These are phyloP conservation scores for Nosema granulosis DNA, from an alignment of 371 early-diverging fungal species.

Conservation along the genomic window DNA sequence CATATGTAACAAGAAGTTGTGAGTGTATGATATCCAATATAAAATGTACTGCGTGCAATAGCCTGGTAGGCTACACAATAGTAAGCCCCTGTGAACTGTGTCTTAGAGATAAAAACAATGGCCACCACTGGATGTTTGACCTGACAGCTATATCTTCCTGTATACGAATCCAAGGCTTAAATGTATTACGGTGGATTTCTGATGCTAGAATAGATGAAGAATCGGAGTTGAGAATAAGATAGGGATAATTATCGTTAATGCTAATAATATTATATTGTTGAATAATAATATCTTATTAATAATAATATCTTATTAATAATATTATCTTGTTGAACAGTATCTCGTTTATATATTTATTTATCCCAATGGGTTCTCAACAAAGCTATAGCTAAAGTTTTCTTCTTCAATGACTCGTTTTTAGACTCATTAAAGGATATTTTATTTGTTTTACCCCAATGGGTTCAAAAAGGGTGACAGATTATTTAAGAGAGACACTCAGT, in stretches of 20 bases:
- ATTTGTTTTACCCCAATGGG: neutral
- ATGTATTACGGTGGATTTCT: neutral
- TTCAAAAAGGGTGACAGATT: too few relatives aligned
- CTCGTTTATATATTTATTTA: too few relatives aligned
- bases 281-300: too few relatives aligned
- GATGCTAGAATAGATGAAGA: neutral
- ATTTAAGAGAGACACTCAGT: too few relatives aligned
- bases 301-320: too few relatives aligned
- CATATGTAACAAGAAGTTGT: conserved; percentile 35
- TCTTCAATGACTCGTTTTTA: too few relatives aligned
- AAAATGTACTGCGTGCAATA: conserved; percentile 69
- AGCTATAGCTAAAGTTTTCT: too few relatives aligned
- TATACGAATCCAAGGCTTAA: neutral
- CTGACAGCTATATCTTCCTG: conserved; percentile 44
- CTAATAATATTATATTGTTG: too few relatives aligned
- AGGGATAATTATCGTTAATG: too few relatives aligned
- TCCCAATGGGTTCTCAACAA: too few relatives aligned
- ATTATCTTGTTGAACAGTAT: too few relatives aligned
- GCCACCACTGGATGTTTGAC: conserved; percentile 93
- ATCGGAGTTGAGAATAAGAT: neutral
- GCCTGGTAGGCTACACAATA: conserved; percentile 85
- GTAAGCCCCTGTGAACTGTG: conserved; percentile 84
- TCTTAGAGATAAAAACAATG: conserved; percentile 81
- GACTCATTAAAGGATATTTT: neutral
- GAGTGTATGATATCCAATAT: conserved; percentile 21